Evolutionary conservation across 164 flowering plant genomes (phyloP), one percentile per base, ranked within the genome.

Genomic region (Magnolia kwangsiensis): DNA sequence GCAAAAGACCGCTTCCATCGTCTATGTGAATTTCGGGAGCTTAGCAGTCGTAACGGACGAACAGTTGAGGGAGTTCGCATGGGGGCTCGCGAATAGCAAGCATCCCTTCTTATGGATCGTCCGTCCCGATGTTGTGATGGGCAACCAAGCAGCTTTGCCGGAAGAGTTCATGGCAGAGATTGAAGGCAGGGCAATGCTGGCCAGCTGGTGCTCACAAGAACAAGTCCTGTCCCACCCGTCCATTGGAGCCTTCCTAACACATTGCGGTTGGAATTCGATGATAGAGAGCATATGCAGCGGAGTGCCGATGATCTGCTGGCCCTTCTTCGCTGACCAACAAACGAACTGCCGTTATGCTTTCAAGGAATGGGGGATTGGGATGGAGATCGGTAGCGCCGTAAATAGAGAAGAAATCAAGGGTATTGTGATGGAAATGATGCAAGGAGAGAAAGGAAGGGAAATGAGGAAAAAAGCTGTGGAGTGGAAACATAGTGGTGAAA

Each of bases 81-180:
- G 85, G 86, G 89, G 89, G n/a, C 75, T 87, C 0, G 86, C 84
- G 9, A 74, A 83, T 27, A 80, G 85, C 76, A 76, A 72, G 6
- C 29, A 78, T 1, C 74, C 73, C 1, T 89, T 89, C 61, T 64
- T 85, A 70, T 89, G 92, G 92, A 75, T 87, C 13, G 75, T 87
- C 4, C 67, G 92, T 50, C 84, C 87, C 0, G 92, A 88, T 70
- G 65, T 88, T 0, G 88, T 85, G 0, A 49, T 50, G 0, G 90
- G 90, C 0, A 82, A 87, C 0, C 1, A 80, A 1, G 67, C 77
- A 5, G 8, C 74, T 7, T 64, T 74, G 16, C 51, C 67, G 3
- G 16, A 74, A n/a, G 74, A 78, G 20, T 69, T 78, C 50, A 3
- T 63, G 19, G 51, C 4, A 1, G 72, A 73, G 59, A 78, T 51